Conservation (phyloP, 176 grass and related monocot genomes). For the Bolboschoenus planiculmis region DNA sequence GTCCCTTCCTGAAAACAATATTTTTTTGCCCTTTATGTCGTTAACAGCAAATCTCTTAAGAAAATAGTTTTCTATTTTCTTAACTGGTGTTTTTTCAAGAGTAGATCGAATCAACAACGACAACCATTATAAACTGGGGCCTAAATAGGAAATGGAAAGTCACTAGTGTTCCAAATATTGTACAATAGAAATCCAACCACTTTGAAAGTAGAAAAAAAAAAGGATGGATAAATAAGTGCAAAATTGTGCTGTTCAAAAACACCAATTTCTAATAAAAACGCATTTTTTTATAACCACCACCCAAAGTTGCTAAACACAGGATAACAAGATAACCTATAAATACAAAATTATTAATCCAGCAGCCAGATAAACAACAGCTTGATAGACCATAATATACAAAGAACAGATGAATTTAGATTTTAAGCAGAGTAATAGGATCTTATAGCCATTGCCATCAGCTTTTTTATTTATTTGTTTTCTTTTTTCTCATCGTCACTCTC, state of each 20-base stretch:
- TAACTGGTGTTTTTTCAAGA: too few species aligned
- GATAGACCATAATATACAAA: constrained; percentile 29
- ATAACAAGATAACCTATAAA: constrained; percentile 4
- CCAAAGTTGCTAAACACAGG: not conserved
- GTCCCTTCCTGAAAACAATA: too few species aligned
- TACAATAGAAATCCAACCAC: not conserved
- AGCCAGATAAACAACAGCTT: constrained; percentile 15
- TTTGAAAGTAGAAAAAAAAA: not conserved
- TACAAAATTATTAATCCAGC: not conserved
- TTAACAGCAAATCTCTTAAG: not conserved
- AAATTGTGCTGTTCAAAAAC: not conserved
- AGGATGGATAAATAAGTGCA: not conserved
- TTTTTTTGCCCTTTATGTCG: too few species aligned
- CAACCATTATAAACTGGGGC: not conserved
- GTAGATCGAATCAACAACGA: not conserved
- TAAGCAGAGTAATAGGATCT: constrained; percentile 1
- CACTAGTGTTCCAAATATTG: not conserved
- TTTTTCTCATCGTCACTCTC: constrained; percentile 58
- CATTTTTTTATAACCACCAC: not conserved
- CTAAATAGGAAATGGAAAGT: not conserved
- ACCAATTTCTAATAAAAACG: not conserved
- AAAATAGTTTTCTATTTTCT: too few species aligned
- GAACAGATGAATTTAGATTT: constrained; percentile 30
- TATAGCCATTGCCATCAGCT: constrained; percentile 7
- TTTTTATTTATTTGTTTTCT: constrained; percentile 18